phyloP scores from a whole-genome alignment of 2,329 filamentous ascomycete species.

The Neobulgaria alba region DNA sequence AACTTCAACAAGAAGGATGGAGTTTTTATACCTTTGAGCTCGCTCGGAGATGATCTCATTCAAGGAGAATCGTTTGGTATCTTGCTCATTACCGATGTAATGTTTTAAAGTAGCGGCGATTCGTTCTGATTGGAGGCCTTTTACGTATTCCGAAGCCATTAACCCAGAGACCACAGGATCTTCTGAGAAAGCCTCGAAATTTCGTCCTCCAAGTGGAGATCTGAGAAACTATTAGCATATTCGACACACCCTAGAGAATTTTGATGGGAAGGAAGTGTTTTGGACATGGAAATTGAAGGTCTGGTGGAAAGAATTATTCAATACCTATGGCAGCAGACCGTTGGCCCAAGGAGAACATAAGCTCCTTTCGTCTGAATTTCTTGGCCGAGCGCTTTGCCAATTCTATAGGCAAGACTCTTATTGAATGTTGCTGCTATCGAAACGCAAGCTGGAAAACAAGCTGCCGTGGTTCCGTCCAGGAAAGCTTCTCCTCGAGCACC shows the following conservation, averaged over 20 bases:
- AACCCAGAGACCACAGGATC: conserved; percentile 27
- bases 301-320: too few relatives aligned
- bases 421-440: conserved; percentile 28
- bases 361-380: conserved; percentile 24
- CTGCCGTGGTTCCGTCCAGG: conserved; percentile 4
- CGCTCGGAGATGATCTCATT: too few relatives aligned
- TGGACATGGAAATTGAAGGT: too few relatives aligned
- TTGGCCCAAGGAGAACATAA: conserved; percentile 26
- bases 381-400: conserved; percentile 23
- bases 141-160: conserved; percentile 25
- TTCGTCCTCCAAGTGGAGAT: conserved; percentile 26
- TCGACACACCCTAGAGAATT: too few relatives aligned
- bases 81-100: conserved; percentile 28
- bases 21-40: too few relatives aligned
- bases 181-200: conserved; percentile 28
- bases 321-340: too few relatives aligned
- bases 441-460: conserved; percentile 26
- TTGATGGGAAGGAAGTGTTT: too few relatives aligned
- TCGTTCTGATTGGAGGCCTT: conserved; percentile 25
- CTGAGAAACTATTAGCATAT: conserved; percentile 27
- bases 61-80: too few relatives aligned
- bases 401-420: conserved; percentile 18
- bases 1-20: too few relatives aligned
- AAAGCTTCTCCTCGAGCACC: background rate
- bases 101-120: conserved; percentile 28